These are phyloP conservation scores for Penicilliopsis zonata DNA, from an alignment of 495 filamentous ascomycete genomes.

Conservation along the genomic window DNA sequence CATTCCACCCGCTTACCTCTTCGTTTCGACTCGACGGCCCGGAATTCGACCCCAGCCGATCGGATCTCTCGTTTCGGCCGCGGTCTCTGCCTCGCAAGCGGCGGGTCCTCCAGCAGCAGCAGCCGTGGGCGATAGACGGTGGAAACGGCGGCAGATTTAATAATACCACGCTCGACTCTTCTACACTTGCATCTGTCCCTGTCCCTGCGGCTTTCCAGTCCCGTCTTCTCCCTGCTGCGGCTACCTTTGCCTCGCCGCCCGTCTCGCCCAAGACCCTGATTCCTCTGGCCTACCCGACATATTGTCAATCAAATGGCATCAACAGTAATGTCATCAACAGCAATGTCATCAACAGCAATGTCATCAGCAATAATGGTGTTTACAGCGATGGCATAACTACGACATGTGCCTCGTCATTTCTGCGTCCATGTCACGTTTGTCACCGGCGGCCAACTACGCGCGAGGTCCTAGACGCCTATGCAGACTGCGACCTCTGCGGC, in stretches of 20 bases:
- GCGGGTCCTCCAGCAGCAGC: conserved; percentile 15
- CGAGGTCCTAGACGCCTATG: conserved; percentile 35
- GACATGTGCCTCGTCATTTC: conserved; percentile 15
- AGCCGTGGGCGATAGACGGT: no score
- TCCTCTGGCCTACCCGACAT: conserved; percentile 6
- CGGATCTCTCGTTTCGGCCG: conserved; percentile 13
- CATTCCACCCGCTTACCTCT: conserved; percentile 4
- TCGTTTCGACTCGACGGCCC: conserved; percentile 11
- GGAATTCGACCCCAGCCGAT: conserved; percentile 5
- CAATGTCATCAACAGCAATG: conserved; percentile 4
- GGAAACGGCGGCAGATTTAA: no score
- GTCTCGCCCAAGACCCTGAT: conserved; percentile 24
- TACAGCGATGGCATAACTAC: no score
- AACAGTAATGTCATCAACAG: no score
- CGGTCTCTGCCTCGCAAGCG: conserved; percentile 25
- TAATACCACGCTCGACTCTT: conserved; percentile 12
- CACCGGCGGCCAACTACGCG: conserved; percentile 34
- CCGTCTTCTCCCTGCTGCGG: conserved; percentile 7
- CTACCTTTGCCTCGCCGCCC: conserved; percentile 19
- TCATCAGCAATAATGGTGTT: conserved; percentile 9
- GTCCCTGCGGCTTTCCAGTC: no score
- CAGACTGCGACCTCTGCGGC: conserved; percentile 37
- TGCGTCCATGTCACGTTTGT: conserved; percentile 41
- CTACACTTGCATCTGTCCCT: conserved; percentile 10
- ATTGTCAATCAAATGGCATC: no score